phyloP scores from a whole-genome alignment of 352 stramenopile genomes.

The Globisporangium canariense region DNA sequence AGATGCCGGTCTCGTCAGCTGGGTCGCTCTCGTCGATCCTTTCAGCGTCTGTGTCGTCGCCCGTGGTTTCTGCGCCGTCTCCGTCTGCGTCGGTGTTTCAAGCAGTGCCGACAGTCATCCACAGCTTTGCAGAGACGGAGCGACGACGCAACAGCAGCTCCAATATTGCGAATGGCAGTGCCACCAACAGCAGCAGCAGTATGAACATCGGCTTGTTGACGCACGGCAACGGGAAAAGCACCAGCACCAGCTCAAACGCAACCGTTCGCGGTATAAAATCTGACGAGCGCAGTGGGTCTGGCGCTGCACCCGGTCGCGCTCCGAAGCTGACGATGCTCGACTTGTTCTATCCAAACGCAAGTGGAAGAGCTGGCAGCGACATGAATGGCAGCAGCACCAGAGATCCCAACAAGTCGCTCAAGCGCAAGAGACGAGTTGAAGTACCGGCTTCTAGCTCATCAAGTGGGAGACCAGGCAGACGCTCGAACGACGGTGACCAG shows the following conservation, averaged over 20 bases:
- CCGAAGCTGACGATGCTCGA: conserved; percentile 48
- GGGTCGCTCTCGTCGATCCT: conserved; percentile 19
- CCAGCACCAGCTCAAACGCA: background rate
- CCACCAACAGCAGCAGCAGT: background rate
- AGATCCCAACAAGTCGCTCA: conserved; percentile 30
- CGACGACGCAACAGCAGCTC: conserved; percentile 18
- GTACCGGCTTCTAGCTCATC: background rate
- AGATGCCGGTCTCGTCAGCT: conserved; percentile 13
- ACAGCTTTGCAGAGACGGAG: conserved; percentile 61
- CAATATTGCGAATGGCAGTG: background rate
- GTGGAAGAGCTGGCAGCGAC: background rate
- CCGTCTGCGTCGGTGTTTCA: conserved; percentile 45
- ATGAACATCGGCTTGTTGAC: conserved; percentile 6
- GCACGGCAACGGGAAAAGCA: conserved; percentile 2
- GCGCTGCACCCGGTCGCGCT: background rate
- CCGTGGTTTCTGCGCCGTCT: conserved; percentile 11
- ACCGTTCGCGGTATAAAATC: conserved; percentile 19
- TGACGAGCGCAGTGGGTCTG: conserved; percentile 18
- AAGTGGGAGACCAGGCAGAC: conserved; percentile 5
- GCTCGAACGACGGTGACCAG: conserved; percentile 7
- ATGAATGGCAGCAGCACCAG: conserved; percentile 2
- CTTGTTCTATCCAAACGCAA: conserved; percentile 45
- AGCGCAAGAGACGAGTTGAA: conserved; percentile 41
- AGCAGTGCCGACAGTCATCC: conserved; percentile 46
- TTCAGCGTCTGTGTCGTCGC: conserved; percentile 11